Base-by-base conservation (phyloP, 768 basidiomycete genomes). In the Asterophora parasitica region DNA sequence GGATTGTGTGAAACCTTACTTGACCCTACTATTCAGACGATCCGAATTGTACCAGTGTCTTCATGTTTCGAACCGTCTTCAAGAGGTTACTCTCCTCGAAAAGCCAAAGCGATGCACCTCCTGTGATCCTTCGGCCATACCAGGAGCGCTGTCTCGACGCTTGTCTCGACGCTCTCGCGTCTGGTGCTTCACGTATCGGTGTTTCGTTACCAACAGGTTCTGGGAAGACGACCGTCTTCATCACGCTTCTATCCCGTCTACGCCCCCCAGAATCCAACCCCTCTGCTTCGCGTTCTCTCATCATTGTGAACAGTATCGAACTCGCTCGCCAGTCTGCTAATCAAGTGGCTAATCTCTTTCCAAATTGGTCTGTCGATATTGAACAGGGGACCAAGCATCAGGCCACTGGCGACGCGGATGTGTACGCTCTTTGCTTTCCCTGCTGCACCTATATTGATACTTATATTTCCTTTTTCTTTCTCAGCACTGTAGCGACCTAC, bases 181-280 rank as follows among this genome's bases (percentile, higher is more conserved):
- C 72, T 20, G 90, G 92, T n/a, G 66, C 66, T 37, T 78, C 82
- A 6, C 81, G 91, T 23, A 83, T 92, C 13, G 91, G 89, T 12
- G 85, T 92, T 16, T 91, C 88, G 6, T 67, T 91, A 4, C 91
- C 92, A 35, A 91, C 90, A 27, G 92, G 91, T 19, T 79, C 88
- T 13, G 82, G 82, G 4, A 97, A 98, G 66, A 98, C 94, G 0
- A 88, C 90, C 0, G 85, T 96, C 44, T 98, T 98, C 66, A 81
- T 93, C 31, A 79, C 82, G 3, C 78, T 97, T 16, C 73, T 95
- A 15, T 80, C 82, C 7, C 77, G 81, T 5, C 74, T 95, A 26
- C 49, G 62, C 6, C 59, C 81, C 6, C 77, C 79, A 1, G 38
- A 50, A 3, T 58, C 61, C 6, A 69, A 72, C 31, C 67, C 73